Base-by-base conservation (phyloP, 345 rosid genomes). In the Murraya koenigii region DNA sequence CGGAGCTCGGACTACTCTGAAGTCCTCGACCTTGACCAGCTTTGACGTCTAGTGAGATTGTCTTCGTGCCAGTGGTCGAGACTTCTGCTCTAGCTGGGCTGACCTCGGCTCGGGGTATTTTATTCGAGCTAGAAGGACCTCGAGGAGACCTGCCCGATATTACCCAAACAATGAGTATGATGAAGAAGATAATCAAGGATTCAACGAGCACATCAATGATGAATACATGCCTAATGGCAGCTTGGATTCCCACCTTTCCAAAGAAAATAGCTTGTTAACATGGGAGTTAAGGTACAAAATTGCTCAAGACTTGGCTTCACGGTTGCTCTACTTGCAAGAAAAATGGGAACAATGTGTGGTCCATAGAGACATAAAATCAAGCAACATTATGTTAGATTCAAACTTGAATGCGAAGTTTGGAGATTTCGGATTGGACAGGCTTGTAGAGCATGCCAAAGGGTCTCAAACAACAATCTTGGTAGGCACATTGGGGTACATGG, bases 361-460 rank as follows among this genome's bases (percentile, higher is more conserved):
- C 15, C 83, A 80, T 5, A 22, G 77, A 25, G 80, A 80, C 59
- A 65, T 80, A 8, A 76, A 80, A 72, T 55, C 80, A 17, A 80
- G 83, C 68, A 80, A 80, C 30, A 8, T 80, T n/a, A 32, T 80
- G 80, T 19, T 80, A 66, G 79, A 80, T 32, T 71, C 72, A 6
- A 25, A 71, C 44, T 80, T 80, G 61, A 71, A 76, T 13, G 63
- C 77, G 1, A 80, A 80, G 36, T 52, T 76, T 30, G 76, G 79
- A 14, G 79, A 80, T 71, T 80, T 80, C 47, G 83, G 80, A 2
- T 59, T 75, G 20, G 80, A 73, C 22, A 26, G 79, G 47, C 79
- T 77, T 17, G 74, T 58, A 4, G 79, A 68, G 11, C 67, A 77
- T 30, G 32, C 65, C 13, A 72, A 73, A 66, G 74, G 79, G 30